Conservation (phyloP, 441 rosid species). For the Jatropha multifida region DNA sequence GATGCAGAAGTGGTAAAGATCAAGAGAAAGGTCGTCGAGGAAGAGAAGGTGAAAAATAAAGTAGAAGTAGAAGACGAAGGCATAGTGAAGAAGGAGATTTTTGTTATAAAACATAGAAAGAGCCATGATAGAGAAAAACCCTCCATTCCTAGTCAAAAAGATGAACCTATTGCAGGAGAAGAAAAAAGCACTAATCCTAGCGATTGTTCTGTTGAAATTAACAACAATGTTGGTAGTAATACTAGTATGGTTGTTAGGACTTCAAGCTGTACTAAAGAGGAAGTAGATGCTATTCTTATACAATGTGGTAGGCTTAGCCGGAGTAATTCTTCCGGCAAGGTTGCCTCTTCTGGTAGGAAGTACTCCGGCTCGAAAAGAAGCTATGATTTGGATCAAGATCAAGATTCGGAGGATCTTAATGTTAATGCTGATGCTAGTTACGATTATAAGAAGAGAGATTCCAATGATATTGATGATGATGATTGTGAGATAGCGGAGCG, state of each 20-base stretch:
- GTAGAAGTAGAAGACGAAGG: slow-evolving; percentile 22
- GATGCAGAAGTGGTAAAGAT: not conserved
- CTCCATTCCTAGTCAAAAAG: slow-evolving; percentile 29
- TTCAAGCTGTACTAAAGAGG: slow-evolving; percentile 65
- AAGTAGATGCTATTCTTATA: slow-evolving; percentile 86
- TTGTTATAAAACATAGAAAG: slow-evolving; percentile 55
- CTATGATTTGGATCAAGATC: slow-evolving; percentile 62
- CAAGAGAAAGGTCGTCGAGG: slow-evolving; percentile 2
- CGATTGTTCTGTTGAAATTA: slow-evolving; percentile 25
- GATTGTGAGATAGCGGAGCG: slow-evolving; percentile 36
- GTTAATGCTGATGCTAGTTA: slow-evolving; percentile 20
- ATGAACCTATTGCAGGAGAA: not conserved
- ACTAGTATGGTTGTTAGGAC: slow-evolving; percentile 33
- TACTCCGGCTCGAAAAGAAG: slow-evolving; percentile 85
- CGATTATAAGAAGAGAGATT: slow-evolving; percentile 20
- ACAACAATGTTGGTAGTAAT: slow-evolving; percentile 14
- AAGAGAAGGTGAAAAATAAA: slow-evolving; percentile 22
- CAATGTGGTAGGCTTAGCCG: slow-evolving; percentile 88
- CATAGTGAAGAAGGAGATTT: slow-evolving; percentile 46
- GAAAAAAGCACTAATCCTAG: not conserved
- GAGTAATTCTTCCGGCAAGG: slow-evolving; percentile 51
- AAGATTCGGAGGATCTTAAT: slow-evolving; percentile 22
- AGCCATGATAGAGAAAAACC: slow-evolving; percentile 48
- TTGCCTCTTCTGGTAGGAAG: slow-evolving; percentile 42
- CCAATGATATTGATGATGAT: slow-evolving; percentile 34